Conservation (phyloP, 257 asterid genomes). For the Solanum etuberosum region DNA sequence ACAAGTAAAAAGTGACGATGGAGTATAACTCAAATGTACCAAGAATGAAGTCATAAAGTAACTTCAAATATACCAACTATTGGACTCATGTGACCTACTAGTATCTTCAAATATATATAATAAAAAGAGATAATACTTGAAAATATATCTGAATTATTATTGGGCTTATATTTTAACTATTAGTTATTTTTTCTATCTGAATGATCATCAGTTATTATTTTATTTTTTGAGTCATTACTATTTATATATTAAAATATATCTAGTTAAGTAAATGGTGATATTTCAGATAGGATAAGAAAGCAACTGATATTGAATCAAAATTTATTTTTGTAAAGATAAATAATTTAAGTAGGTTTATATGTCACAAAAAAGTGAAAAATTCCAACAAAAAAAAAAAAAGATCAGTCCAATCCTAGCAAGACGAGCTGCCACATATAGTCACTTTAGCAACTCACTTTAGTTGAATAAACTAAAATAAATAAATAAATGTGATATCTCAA, state of each 20-base stretch:
- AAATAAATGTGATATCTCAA: neutral
- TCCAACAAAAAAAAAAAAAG: too few species aligned
- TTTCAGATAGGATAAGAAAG: neutral
- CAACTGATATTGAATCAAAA: neutral
- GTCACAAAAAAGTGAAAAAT: neutral
- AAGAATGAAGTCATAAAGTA: neutral
- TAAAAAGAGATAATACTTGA: neutral
- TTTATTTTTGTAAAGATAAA: neutral
- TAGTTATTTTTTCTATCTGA: neutral
- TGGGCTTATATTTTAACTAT: neutral
- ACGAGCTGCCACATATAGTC: neutral
- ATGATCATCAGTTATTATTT: too few species aligned
- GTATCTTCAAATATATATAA: neutral
- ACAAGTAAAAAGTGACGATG: fast-evolving
- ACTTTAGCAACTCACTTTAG: neutral
- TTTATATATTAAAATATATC: neutral
- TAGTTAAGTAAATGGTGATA: neutral
- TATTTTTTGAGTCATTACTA: neutral
- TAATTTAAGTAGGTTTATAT: neutral
- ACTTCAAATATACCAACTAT: neutral
- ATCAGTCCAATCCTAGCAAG: neutral
- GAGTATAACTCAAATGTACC: neutral
- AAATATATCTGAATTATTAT: neutral
- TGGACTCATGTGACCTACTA: neutral
- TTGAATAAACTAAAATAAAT: neutral